These are phyloP conservation scores for Fonsecaea pedrosoi DNA, from an alignment of 2,329 filamentous ascomycete species.

Conservation along the genomic window DNA sequence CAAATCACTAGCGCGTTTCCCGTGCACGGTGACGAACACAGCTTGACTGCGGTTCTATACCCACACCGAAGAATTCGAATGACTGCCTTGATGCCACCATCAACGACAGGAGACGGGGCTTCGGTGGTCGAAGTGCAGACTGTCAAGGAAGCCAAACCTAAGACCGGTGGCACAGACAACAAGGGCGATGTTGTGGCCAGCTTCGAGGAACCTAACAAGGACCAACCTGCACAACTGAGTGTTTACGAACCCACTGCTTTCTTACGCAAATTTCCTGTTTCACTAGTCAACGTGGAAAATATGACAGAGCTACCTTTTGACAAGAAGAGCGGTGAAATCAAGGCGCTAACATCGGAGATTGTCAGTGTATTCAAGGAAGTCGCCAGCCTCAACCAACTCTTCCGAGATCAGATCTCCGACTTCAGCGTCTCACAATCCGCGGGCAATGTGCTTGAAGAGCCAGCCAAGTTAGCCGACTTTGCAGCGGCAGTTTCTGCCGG, in stretches of 20 bases:
- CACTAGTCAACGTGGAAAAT: slow-evolving; percentile 94
- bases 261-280: slow-evolving; percentile 88
- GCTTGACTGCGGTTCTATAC: slow-evolving; percentile 91
- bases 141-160: slow-evolving; percentile 57
- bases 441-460: slow-evolving; percentile 93
- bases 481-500: slow-evolving; percentile 96
- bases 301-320: slow-evolving; percentile 87
- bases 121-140: slow-evolving; percentile 50
- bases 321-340: slow-evolving; percentile 84
- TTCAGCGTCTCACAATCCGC: slow-evolving; percentile 95
- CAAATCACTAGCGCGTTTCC: slow-evolving; percentile 97
- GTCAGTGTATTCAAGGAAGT: slow-evolving; percentile 99
- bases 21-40: slow-evolving; percentile 81
- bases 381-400: slow-evolving; percentile 88
- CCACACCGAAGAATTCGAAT: slow-evolving; percentile 94
- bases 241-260: slow-evolving; percentile 88
- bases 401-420: slow-evolving; percentile 95
- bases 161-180: slow-evolving; percentile 67
- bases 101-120: slow-evolving; percentile 45
- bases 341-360: slow-evolving; percentile 94
- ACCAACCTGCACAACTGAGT: slow-evolving; percentile 62
- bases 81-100: slow-evolving; percentile 77
- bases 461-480: slow-evolving; percentile 94
- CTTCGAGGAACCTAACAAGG: slow-evolving; percentile 82
- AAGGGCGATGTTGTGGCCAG: slow-evolving; percentile 95